Base-by-base conservation (phyloP, 345 rosid species). In the Eucalyptus marginata region DNA sequence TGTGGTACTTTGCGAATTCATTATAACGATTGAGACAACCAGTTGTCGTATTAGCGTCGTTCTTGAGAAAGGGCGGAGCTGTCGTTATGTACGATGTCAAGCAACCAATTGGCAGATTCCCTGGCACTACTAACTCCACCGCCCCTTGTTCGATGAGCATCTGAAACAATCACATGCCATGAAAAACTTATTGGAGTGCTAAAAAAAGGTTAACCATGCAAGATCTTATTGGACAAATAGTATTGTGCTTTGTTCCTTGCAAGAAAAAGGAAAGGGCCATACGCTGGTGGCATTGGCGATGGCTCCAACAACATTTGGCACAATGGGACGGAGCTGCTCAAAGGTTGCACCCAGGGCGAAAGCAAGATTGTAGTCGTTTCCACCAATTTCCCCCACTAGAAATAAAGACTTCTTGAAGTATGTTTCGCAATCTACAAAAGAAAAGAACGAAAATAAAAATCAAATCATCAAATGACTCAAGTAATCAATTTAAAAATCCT, bases 381-480 rank as follows among this genome's bases (percentile, higher is more conserved):
- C 98, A 49, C 97, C 98, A 3, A 96, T 95, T 90, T 96, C 97
- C 31, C 97, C 97, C 29, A 96, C 94, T 80, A 94, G 40, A 89
- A 96, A 94, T 31, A 96, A 90, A 13, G 98, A 93, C 89, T 93
- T 96, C 87, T 87, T 94, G 84, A 95, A 92, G 90, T 93, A 93
- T 11, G 43, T 58, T 17, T 91, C 87, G 58, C 98, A 96, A 31
- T 92, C 97, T 96, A 90, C 44, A 3, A 68, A 16, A 51, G 64
- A 11, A 84, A 47, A 85, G 17, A 46, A 20, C 16, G 3, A 64
- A 22, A 47, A 33, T 47, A 36, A 71, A 71, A 71, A 71, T 71
- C 83, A 36, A 71, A 36, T 71, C 46, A 36, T 2, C 7, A 71
- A 36, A 71, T 20, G 46, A 18, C 14, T 71, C 15, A 71, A 36